A percentile compares a stretch with the other conserved stretches of the same genome.
Conservation (phyloP, 306 rosid genomes). For the Corylus americana region DNA sequence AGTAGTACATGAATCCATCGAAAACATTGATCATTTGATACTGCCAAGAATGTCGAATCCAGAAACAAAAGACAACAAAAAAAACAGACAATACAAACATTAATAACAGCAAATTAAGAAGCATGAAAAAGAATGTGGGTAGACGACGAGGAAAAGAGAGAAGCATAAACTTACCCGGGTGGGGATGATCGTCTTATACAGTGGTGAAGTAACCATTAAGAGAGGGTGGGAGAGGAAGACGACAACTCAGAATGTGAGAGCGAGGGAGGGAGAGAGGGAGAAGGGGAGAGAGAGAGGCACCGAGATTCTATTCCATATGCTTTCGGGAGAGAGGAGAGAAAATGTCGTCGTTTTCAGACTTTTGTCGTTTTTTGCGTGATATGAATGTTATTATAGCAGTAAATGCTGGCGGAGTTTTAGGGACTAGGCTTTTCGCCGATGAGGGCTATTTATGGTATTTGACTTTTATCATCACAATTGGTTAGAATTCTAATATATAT, state of each 20-base stretch:
- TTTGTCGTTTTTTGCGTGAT: neutral
- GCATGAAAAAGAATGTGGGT: neutral
- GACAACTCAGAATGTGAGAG: neutral
- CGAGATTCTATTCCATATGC: neutral
- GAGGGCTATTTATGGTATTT: neutral
- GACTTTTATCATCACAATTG: no score
- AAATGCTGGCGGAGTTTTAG: conserved; percentile 17
- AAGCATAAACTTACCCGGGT: neutral
- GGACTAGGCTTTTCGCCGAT: conserved; percentile 11
- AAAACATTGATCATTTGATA: no score
- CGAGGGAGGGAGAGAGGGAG: neutral
- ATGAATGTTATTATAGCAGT: neutral
- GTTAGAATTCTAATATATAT: no score
- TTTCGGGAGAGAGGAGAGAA: neutral
- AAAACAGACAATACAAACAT: no score
- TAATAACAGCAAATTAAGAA: no score
- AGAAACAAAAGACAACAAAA: no score
- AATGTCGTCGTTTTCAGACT: conserved; percentile 21
- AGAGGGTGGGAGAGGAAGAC: neutral
- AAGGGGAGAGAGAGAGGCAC: neutral
- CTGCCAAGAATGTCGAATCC: no score
- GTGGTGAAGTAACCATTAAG: neutral
- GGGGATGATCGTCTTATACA: no score
- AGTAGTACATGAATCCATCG: no score
- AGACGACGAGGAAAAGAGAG: neutral